phyloP scores from a whole-genome alignment of 257 asterid genomes.

The Fraxinus pennsylvanica region DNA sequence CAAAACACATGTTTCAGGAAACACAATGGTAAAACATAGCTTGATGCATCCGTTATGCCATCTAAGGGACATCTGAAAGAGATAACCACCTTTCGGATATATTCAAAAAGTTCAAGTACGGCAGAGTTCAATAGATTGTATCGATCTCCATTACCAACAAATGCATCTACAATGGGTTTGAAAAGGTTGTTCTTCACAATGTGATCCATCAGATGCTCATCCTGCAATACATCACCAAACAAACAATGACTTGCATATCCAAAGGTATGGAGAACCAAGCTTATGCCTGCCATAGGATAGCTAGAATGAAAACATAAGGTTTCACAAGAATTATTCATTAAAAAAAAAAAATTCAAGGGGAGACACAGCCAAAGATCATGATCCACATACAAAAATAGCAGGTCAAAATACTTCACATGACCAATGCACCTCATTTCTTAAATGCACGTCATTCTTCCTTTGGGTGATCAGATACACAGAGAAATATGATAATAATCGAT shows the following conservation, averaged over 20 bases:
- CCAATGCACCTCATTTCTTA: background rate
- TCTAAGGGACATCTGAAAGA: slow-evolving; percentile 14
- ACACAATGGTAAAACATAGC: slow-evolving; percentile 1
- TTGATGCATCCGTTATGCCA: slow-evolving; percentile 21
- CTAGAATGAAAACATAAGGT: slow-evolving; percentile 1
- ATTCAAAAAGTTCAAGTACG: slow-evolving; percentile 84
- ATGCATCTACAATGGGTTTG: slow-evolving; percentile 80
- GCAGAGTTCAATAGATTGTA: slow-evolving; percentile 96
- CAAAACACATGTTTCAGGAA: slow-evolving; percentile 26
- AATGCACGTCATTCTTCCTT: too few species aligned
- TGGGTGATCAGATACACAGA: too few species aligned
- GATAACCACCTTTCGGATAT: slow-evolving; percentile 69
- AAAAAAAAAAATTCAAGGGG: background rate
- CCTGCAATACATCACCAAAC: slow-evolving; percentile 50
- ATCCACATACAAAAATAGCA: slow-evolving; percentile 1
- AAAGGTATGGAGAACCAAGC: slow-evolving; percentile 2
- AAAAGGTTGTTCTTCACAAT: slow-evolving; percentile 73
- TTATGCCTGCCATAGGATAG: slow-evolving; percentile 4
- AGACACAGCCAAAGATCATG: background rate
- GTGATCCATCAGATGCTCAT: slow-evolving; percentile 86
- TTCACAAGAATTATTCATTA: background rate
- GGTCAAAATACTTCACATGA: slow-evolving; percentile 16
- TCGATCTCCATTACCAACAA: slow-evolving; percentile 85
- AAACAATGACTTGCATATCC: background rate
- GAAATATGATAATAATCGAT: background rate